Conservation (phyloP, 306 rosid genomes). For the Pterocarpus macrocarpus region DNA sequence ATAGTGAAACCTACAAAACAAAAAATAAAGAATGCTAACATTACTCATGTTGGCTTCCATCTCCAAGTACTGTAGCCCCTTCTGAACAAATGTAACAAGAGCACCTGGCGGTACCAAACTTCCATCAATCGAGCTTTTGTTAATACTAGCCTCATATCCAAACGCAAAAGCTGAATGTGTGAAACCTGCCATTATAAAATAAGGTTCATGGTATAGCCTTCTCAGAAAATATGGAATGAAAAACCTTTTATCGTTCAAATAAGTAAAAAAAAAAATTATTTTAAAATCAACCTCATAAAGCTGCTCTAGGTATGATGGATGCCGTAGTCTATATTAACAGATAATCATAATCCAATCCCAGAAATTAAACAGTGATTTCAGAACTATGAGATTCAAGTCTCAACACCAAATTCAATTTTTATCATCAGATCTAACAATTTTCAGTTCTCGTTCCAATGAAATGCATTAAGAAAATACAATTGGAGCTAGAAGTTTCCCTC, state of each 20-base stretch:
- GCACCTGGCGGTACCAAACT: constrained; percentile 90
- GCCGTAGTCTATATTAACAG: neutral
- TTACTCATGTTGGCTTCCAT: constrained; percentile 98
- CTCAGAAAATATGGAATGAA: neutral
- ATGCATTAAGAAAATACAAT: neutral
- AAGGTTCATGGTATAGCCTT: constrained; percentile 8
- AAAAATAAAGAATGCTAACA: constrained; percentile 68
- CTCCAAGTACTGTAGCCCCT: constrained; percentile 97
- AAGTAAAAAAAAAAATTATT: neutral
- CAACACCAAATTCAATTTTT: constrained; percentile 16
- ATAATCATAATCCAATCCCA: neutral
- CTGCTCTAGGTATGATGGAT: constrained; percentile 18
- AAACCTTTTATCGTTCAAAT: neutral
- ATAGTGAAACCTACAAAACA: constrained; percentile 36
- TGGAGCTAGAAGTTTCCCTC: neutral
- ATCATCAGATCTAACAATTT: constrained; percentile 47
- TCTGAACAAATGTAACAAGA: constrained; percentile 87
- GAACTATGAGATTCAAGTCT: neutral
- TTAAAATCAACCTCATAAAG: constrained; percentile 5
- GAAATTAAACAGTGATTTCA: constrained; percentile 5
- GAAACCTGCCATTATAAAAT: constrained; percentile 66
- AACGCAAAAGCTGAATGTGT: constrained; percentile 92
- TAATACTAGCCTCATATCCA: constrained; percentile 95
- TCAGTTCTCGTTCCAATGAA: neutral
- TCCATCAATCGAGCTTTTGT: constrained; percentile 87